Percentiles rank a stretch among this genome's conserved stretches.
phyloP scores from a whole-genome alignment of 148 eudicot genomes.

The Dianthus caryophyllus region DNA sequence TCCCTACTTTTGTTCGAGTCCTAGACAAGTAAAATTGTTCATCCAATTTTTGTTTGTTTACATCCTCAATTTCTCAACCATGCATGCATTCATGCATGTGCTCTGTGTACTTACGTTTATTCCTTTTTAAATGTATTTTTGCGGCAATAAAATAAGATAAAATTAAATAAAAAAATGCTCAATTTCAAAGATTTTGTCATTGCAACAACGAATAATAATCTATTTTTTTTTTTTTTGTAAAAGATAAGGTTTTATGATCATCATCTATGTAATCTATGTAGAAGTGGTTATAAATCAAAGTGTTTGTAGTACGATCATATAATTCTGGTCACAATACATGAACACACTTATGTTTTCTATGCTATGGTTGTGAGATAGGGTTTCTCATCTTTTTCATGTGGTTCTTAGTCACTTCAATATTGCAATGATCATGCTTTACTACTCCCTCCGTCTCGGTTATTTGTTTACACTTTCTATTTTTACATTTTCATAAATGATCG shows the following conservation, averaged over 20 bases:
- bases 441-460: too few species aligned
- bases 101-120: neutral
- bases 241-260: slow-evolving; percentile 16
- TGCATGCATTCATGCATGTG: neutral
- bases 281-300: slow-evolving; percentile 21
- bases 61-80: neutral
- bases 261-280: slow-evolving; percentile 5
- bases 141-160: neutral
- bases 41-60: neutral
- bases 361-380: slow-evolving; percentile 12
- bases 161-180: too few species aligned
- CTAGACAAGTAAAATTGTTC: too few species aligned
- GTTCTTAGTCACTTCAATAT: slow-evolving; percentile 4
- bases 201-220: neutral
- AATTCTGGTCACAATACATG: slow-evolving; percentile 6
- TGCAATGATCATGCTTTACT: slow-evolving; percentile 13
- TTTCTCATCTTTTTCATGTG: slow-evolving; percentile 16
- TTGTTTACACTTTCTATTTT: too few species aligned
- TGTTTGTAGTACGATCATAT: neutral
- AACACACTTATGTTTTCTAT: neutral
- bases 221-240: too few species aligned
- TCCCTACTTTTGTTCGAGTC: too few species aligned
- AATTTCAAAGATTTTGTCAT: neutral
- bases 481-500: too few species aligned
- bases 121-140: neutral